phyloP scores from a whole-genome alignment of 2,329 filamentous ascomycete genomes.

The Penicillium frequentans region DNA sequence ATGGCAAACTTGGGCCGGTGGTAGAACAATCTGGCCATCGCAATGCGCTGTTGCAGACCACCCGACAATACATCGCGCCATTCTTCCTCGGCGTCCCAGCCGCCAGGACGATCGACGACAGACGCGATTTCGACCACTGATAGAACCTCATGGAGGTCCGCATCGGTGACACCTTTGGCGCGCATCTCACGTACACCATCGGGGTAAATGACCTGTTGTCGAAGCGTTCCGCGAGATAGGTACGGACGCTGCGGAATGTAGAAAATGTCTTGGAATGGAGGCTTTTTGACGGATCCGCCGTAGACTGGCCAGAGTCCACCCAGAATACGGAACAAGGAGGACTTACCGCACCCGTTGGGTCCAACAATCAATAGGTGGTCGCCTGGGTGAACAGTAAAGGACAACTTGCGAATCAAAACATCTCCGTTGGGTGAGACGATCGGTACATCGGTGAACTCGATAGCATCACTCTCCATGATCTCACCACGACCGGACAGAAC shows the following conservation, averaged over 20 bases:
- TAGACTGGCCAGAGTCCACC: conserved; percentile 98
- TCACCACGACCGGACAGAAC: conserved; percentile 80
- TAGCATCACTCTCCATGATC: conserved; percentile 77
- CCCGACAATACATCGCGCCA: conserved; percentile 94
- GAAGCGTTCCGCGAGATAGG: conserved; percentile 83
- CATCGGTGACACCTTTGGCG: conserved; percentile 76
- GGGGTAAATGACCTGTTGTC: conserved; percentile 96
- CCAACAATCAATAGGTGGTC: conserved; percentile 94
- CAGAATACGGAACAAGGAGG: conserved; percentile 90
- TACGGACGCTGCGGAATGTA: conserved; percentile 98
- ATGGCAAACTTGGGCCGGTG: conserved; percentile 92
- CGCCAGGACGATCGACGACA: conserved; percentile 74
- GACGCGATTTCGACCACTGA: conserved; percentile 78
- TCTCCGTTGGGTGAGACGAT: conserved; percentile 98
- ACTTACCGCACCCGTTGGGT: conserved; percentile 96
- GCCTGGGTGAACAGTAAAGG: conserved; percentile 80
- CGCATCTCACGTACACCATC: conserved; percentile 87
- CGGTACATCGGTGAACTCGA: conserved; percentile 84
- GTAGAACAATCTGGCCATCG: conserved; percentile 95
- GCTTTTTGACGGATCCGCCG: conserved; percentile 88
- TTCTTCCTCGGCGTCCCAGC: conserved; percentile 92
- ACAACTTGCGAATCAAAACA: conserved; percentile 79
- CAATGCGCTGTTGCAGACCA: conserved; percentile 91
- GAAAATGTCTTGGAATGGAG: conserved; percentile 89
- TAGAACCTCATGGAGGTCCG: conserved; percentile 75